Evolutionary conservation across 495 filamentous ascomycete species (phyloP).

Genomic region (Sabuloglossum arenarium): DNA sequence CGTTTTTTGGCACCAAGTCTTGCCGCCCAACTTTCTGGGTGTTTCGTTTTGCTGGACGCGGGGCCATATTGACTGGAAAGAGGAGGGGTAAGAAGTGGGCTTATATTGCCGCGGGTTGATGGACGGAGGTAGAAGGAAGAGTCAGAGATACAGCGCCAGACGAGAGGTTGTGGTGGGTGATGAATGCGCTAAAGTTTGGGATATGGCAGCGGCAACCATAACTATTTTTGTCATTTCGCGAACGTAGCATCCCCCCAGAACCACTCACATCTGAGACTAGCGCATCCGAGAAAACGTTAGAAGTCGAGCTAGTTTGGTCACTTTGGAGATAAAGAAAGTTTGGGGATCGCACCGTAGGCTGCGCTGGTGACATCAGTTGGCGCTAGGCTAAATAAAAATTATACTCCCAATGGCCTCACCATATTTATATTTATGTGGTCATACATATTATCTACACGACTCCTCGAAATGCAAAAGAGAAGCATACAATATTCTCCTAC

Average conservation of each 20-base stretch:
- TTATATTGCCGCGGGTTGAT: too few species aligned
- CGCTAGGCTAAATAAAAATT: background rate
- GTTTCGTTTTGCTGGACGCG: constrained; percentile 11
- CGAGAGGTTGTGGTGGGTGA: background rate
- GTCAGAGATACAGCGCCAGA: background rate
- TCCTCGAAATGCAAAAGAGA: too few species aligned
- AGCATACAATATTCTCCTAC: too few species aligned
- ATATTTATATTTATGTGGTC: too few species aligned
- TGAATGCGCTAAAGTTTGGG: constrained; percentile 2
- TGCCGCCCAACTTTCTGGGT: constrained; percentile 8
- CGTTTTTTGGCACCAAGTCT: background rate
- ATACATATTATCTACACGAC: too few species aligned
- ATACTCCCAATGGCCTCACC: too few species aligned
- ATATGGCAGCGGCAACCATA: constrained; percentile 1
- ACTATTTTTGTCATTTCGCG: background rate
- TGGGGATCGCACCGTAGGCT: too few species aligned
- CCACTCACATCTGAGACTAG: constrained; percentile 1
- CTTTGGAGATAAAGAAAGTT: background rate
- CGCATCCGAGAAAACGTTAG: background rate
- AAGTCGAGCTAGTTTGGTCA: background rate
- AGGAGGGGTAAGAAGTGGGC: constrained; percentile 8
- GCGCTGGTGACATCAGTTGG: background rate
- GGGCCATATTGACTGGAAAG: constrained; percentile 13
- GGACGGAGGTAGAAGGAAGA: constrained; percentile 2
- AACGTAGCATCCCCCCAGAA: background rate